phyloP scores from a whole-genome alignment of 192 early-diverging fungal species.

The Funneliformis geosporum region DNA sequence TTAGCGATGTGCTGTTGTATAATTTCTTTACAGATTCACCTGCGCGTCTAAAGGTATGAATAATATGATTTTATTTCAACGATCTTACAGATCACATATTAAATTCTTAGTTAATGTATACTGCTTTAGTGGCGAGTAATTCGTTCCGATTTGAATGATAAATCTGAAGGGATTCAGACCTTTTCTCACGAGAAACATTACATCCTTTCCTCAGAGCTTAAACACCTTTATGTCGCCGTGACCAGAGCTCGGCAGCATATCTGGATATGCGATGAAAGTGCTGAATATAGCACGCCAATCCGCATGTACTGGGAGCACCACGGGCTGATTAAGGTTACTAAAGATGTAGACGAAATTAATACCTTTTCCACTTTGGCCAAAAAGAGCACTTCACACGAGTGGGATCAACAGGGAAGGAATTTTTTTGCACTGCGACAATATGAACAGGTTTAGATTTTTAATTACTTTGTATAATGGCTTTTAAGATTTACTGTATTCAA shows the following conservation, averaged over 20 bases:
- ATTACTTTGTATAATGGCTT: too few relatives aligned
- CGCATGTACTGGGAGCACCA: background rate
- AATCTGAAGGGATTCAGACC: background rate
- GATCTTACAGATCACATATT: background rate
- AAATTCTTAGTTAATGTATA: background rate
- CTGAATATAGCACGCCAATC: constrained; percentile 4
- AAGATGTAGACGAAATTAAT: background rate
- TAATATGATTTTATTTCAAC: background rate
- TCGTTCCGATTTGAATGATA: background rate
- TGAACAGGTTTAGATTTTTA: too few relatives aligned
- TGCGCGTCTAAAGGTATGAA: constrained; percentile 7
- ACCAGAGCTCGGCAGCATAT: constrained; percentile 23
- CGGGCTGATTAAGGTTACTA: background rate
- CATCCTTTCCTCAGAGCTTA: constrained; percentile 22
- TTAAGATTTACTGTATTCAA: too few relatives aligned
- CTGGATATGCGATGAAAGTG: constrained; percentile 19
- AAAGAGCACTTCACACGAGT: constrained; percentile 14
- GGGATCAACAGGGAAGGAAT: constrained; percentile 13
- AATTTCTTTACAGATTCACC: constrained; percentile 31
- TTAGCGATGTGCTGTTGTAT: constrained; percentile 31
- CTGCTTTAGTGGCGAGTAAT: constrained; percentile 22
- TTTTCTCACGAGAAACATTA: constrained; percentile 13
- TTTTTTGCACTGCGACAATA: constrained; percentile 19
- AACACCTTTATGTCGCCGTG: constrained; percentile 19
- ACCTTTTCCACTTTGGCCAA: background rate